Evolutionary conservation across 2,329 filamentous ascomycete genomes (phyloP).

Genomic region (Colletotrichum sp.): DNA sequence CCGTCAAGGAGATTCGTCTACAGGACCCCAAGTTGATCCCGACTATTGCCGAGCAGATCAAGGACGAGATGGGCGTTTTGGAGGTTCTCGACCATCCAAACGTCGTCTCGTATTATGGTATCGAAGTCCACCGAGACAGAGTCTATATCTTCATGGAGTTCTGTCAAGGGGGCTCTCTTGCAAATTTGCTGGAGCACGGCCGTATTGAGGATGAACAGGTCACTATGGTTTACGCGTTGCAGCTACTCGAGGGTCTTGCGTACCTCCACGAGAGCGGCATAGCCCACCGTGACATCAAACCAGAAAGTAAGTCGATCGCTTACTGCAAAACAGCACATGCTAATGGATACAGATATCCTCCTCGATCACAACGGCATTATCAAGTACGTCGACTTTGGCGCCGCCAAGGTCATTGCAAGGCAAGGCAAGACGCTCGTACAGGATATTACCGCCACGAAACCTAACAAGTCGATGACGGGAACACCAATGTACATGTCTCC

Average conservation of each 20-base stretch:
- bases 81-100: constrained; percentile 97
- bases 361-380: constrained; percentile 98
- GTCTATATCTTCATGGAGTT: constrained; percentile 99
- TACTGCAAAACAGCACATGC: not conserved
- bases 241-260: constrained; percentile 90
- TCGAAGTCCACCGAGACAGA: constrained; percentile 96
- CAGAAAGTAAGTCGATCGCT: constrained; percentile 73
- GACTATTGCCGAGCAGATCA: constrained; percentile 90
- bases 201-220: constrained; percentile 98
- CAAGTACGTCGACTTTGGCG: constrained; percentile 98
- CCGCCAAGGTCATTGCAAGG: constrained; percentile 93
- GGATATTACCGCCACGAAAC: constrained; percentile 63
- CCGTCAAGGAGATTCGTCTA: constrained; percentile 96
- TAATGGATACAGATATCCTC: constrained; percentile 72
- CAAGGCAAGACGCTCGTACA: constrained; percentile 86
- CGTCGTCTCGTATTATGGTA: constrained; percentile 96
- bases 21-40: constrained; percentile 97
- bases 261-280: constrained; percentile 93
- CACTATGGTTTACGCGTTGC: constrained; percentile 94
- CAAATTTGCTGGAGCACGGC: constrained; percentile 88
- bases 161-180: constrained; percentile 92
- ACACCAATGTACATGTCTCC: constrained; percentile 99
- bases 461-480: constrained; percentile 93
- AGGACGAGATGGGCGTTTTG: constrained; percentile 95
- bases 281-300: constrained; percentile 96